Evolutionary conservation across 768 basidiomycete species (phyloP).

Genomic region (Leccinum uliginosum): DNA sequence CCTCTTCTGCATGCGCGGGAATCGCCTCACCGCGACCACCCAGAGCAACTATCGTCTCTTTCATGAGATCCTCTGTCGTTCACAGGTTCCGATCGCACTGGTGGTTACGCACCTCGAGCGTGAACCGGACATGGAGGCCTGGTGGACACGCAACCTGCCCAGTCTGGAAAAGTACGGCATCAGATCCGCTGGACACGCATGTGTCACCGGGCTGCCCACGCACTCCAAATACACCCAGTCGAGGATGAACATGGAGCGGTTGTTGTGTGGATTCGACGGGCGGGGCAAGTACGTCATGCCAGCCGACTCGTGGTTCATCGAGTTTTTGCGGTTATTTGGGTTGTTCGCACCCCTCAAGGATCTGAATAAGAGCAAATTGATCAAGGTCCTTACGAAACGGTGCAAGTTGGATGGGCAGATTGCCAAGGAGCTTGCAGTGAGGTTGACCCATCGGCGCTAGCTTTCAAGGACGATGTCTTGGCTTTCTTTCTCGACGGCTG

Average conservation of each 20-base stretch:
- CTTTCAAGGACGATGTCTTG: neutral
- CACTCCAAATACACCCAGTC: slow-evolving; percentile 21
- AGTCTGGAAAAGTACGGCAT: slow-evolving; percentile 22
- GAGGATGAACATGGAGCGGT: slow-evolving; percentile 4
- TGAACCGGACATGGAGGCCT: slow-evolving; percentile 29
- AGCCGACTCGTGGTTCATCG: slow-evolving; percentile 21
- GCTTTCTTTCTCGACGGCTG: neutral
- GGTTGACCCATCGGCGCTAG: slow-evolving; percentile 1
- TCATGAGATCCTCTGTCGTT: too few relatives aligned
- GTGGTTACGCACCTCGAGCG: slow-evolving; percentile 31
- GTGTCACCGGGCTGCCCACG: slow-evolving; percentile 25
- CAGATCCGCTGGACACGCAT: slow-evolving; percentile 25
- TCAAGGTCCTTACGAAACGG: slow-evolving; percentile 21
- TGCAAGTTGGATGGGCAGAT: slow-evolving; percentile 18
- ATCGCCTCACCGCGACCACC: too few relatives aligned
- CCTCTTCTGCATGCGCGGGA: too few relatives aligned
- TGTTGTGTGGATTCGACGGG: slow-evolving; percentile 16
- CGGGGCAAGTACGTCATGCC: slow-evolving; percentile 21
- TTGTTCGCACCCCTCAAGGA: slow-evolving; percentile 11
- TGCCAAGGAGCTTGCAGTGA: slow-evolving; percentile 15
- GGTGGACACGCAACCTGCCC: slow-evolving; percentile 28
- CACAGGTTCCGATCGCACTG: too few relatives aligned
- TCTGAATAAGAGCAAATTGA: slow-evolving; percentile 13
- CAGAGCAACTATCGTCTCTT: too few relatives aligned
- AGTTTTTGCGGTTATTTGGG: slow-evolving; percentile 18